Conservation (phyloP, 179 eudicot genomes). For the Drosera spatulata region DNA sequence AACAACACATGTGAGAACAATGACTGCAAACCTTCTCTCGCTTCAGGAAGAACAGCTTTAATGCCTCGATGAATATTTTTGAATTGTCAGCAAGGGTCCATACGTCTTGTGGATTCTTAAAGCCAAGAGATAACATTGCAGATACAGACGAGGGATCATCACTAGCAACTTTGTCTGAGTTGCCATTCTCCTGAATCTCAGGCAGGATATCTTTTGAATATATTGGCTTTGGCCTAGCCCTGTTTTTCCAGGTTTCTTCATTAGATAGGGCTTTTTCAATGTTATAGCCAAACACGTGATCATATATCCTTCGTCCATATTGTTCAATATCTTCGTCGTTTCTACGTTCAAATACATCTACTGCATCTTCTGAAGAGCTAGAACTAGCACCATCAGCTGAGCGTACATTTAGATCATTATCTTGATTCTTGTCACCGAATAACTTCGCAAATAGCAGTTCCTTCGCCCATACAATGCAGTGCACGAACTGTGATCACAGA, state of each 20-base stretch:
- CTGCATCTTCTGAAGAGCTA: conserved; percentile 43
- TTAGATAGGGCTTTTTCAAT: conserved; percentile 81
- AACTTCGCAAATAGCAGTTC: conserved; percentile 89
- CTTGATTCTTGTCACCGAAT: conserved; percentile 90
- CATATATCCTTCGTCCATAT: conserved; percentile 73
- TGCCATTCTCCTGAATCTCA: conserved; percentile 50
- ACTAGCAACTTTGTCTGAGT: conserved; percentile 16
- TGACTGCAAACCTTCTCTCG: conserved; percentile 52
- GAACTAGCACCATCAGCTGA: conserved; percentile 60
- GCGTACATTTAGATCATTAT: conserved; percentile 86
- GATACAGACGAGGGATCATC: conserved; percentile 49
- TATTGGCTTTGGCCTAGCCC: conserved; percentile 72
- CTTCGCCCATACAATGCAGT: conserved; percentile 98
- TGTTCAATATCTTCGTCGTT: conserved; percentile 55
- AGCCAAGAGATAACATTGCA: conserved; percentile 81
- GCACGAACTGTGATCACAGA: conserved; percentile 68
- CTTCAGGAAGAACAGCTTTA: conserved; percentile 51
- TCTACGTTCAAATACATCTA: conserved; percentile 70
- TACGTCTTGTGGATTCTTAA: conserved; percentile 89
- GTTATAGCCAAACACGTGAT: conserved; percentile 93
- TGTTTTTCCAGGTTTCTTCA: conserved; percentile 96
- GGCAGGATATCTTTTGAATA: conserved; percentile 47
- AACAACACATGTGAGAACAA: conserved; percentile 1
- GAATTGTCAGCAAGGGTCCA: conserved; percentile 87
- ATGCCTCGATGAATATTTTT: conserved; percentile 59